phyloP scores from a whole-genome alignment of 1,284 basidiomycete genomes.

The Termitomyces sp. region DNA sequence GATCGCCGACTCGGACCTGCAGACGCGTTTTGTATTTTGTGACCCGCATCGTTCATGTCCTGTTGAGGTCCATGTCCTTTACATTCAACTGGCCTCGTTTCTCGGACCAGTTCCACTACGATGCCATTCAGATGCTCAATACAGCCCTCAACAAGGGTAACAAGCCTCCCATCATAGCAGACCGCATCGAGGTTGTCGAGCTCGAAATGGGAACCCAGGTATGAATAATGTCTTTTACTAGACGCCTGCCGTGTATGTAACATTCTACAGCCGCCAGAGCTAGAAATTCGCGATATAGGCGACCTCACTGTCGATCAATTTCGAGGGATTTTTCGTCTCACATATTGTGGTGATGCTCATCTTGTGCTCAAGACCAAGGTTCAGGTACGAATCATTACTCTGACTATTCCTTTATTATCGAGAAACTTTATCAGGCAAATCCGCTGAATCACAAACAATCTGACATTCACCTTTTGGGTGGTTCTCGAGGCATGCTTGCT shows the following conservation, averaged over 20 bases:
- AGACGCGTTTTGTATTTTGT: slow-evolving; percentile 3
- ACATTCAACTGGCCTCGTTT: slow-evolving; percentile 97
- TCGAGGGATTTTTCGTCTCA: slow-evolving; percentile 93
- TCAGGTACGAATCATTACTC: slow-evolving; percentile 55
- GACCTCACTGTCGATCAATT: slow-evolving; percentile 96
- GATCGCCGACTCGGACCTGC: not conserved
- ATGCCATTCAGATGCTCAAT: slow-evolving; percentile 92
- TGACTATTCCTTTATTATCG: not conserved
- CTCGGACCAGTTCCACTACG: slow-evolving; percentile 89
- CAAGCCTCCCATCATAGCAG: slow-evolving; percentile 97
- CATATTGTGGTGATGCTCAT: slow-evolving; percentile 94
- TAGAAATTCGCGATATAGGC: slow-evolving; percentile 97
- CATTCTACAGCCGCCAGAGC: slow-evolving; percentile 78
- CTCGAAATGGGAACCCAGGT: slow-evolving; percentile 98
- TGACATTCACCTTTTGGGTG: slow-evolving; percentile 74
- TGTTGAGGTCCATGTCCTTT: slow-evolving; percentile 77
- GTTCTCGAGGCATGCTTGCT: slow-evolving; percentile 79
- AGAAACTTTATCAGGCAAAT: slow-evolving; percentile 63
- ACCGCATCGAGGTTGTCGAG: slow-evolving; percentile 95
- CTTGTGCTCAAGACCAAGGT: slow-evolving; percentile 96
- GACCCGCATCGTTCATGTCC: slow-evolving; percentile 1
- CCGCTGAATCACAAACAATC: slow-evolving; percentile 89
- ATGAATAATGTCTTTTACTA: slow-evolving; percentile 23
- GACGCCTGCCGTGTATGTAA: slow-evolving; percentile 5
- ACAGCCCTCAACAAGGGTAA: slow-evolving; percentile 95